Evolutionary conservation across 768 basidiomycete species (phyloP).

Genomic region (Naganishia antarctica): DNA sequence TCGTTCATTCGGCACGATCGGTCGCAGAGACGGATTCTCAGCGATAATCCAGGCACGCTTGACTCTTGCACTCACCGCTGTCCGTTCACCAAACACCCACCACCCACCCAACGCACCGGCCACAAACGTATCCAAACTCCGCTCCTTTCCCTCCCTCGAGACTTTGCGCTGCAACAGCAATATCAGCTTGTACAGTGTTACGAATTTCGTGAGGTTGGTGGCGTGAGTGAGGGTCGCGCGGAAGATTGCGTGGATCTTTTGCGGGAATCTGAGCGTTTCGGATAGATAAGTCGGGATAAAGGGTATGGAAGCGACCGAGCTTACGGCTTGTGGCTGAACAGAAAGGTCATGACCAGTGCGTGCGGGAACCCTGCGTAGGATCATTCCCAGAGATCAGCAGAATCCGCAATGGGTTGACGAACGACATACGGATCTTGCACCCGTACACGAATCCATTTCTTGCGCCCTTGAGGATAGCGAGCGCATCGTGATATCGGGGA

Average conservation of each 20-base stretch:
- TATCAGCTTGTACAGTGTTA: conserved; percentile 82
- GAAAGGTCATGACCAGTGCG: conserved; percentile 89
- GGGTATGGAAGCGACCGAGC: conserved; percentile 20
- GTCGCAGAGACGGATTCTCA: too few relatives aligned
- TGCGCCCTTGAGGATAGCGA: conserved; percentile 90
- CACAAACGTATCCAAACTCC: conserved; percentile 77
- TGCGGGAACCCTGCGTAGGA: conserved; percentile 67
- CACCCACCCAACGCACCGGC: conserved; percentile 91
- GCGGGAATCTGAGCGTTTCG: conserved; percentile 28
- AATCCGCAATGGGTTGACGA: too few relatives aligned
- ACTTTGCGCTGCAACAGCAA: conserved; percentile 68
- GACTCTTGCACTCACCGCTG: conserved; percentile 48
- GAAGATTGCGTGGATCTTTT: conserved; percentile 57
- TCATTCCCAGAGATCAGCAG: not conserved
- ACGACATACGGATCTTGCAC: conserved; percentile 45
- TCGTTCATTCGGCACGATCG: too few relatives aligned
- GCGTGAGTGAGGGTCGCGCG: conserved; percentile 86
- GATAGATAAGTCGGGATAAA: too few relatives aligned
- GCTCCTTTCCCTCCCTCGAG: conserved; percentile 62
- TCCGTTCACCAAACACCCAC: conserved; percentile 49
- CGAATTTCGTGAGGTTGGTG: conserved; percentile 86
- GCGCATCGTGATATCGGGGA: conserved; percentile 79
- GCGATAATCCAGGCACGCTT: conserved; percentile 63
- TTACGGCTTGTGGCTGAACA: conserved; percentile 87
- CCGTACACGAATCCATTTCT: conserved; percentile 49